Evolutionary conservation across 495 filamentous ascomycete genomes (phyloP).

Genomic region (Hypoxylon subgilvum): DNA sequence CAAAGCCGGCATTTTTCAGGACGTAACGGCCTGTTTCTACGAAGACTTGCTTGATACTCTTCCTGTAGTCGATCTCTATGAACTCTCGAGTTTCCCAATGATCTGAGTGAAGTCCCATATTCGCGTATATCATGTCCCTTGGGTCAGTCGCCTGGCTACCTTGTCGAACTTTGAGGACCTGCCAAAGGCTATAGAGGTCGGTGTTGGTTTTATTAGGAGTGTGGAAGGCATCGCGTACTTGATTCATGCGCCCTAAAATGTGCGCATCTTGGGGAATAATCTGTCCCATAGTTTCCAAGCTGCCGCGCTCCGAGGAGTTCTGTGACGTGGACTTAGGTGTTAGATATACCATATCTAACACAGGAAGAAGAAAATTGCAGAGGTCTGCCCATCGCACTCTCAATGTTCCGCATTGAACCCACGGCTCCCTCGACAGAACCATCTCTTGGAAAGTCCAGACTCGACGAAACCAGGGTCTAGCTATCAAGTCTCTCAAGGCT

Average conservation of each 20-base stretch:
- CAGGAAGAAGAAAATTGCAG: too few species aligned
- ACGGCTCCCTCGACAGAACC: background rate
- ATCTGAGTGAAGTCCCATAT: conserved; percentile 11
- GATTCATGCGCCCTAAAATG: background rate
- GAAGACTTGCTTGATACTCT: background rate
- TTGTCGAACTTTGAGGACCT: background rate
- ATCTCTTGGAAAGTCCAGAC: conserved; percentile 9
- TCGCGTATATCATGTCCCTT: conserved; percentile 9
- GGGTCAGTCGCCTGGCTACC: background rate
- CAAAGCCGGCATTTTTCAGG: background rate
- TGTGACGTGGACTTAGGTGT: background rate
- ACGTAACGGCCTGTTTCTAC: conserved; percentile 2
- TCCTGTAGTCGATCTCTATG: conserved; percentile 6
- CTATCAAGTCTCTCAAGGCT: too few species aligned
- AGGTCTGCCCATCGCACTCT: background rate
- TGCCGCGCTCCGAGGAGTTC: background rate
- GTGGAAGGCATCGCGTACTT: conserved; percentile 5
- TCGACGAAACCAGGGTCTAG: conserved; percentile 6
- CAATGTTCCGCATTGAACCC: background rate
- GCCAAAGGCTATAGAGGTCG: background rate
- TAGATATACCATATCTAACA: too few species aligned
- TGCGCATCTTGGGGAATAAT: background rate
- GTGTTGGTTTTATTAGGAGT: background rate
- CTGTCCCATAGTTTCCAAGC: background rate
- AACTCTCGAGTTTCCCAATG: background rate